Conservation (phyloP, 192 early-diverging fungal genomes). For the Geranomyces variabilis region DNA sequence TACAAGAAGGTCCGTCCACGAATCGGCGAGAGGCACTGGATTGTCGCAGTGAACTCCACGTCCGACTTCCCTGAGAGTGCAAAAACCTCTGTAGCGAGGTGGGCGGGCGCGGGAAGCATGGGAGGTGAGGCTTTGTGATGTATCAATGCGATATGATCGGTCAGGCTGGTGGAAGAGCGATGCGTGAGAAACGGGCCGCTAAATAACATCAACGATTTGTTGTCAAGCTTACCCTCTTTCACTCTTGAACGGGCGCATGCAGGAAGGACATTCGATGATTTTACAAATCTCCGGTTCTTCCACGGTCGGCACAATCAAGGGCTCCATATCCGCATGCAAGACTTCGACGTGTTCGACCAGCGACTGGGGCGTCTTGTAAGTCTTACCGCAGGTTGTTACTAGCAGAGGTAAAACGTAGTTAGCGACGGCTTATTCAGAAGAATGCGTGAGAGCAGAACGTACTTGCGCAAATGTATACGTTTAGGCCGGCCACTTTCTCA, state of each 20-base stretch:
- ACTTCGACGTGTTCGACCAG: constrained; percentile 28
- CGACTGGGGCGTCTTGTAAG: constrained; percentile 21
- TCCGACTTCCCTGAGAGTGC: neutral
- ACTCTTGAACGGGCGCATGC: constrained; percentile 29
- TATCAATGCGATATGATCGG: neutral
- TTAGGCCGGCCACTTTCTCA: neutral
- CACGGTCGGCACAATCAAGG: neutral
- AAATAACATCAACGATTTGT: neutral
- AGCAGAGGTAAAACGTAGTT: neutral
- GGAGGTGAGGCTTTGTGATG: constrained; percentile 3
- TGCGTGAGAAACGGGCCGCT: neutral
- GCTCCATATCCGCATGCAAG: constrained; percentile 24
- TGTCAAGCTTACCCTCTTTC: neutral
- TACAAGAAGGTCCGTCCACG: no score
- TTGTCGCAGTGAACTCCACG: no score
- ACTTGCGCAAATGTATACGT: constrained; percentile 17
- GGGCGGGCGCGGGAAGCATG: neutral
- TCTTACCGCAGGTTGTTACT: constrained; percentile 16
- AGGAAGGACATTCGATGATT: constrained; percentile 28
- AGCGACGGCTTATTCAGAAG: neutral
- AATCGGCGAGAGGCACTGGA: no score
- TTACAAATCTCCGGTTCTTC: neutral
- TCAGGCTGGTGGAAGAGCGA: neutral
- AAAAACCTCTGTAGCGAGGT: neutral
- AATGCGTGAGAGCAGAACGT: no score